Evolutionary conservation across 148 eudicot species (phyloP).

Genomic region (Rhododendron mucronatum): DNA sequence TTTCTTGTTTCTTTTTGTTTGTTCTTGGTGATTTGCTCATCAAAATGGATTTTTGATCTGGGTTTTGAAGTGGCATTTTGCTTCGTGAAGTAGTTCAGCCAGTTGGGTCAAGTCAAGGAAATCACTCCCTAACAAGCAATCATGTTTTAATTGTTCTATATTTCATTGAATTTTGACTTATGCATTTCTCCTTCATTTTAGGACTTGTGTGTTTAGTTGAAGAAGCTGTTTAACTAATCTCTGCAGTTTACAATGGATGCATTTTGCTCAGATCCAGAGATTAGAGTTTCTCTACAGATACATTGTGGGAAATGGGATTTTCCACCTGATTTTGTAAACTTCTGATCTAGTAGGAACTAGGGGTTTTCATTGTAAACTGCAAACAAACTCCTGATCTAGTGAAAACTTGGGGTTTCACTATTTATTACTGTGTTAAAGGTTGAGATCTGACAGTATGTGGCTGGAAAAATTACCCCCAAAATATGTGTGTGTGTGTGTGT

Average conservation of each 20-base stretch:
- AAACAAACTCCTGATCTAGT: neutral
- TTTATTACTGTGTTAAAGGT: neutral
- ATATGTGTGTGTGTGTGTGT: no score
- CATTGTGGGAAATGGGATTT: neutral
- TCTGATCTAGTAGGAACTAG: neutral
- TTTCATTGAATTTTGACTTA: neutral
- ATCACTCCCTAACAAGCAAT: neutral
- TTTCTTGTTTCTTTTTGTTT: neutral
- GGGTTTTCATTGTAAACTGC: neutral
- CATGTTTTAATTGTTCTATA: neutral
- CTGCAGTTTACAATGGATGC: neutral
- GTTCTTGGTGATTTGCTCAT: neutral
- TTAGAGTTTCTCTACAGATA: neutral
- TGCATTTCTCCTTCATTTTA: neutral
- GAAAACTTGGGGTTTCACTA: neutral
- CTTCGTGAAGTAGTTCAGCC: neutral
- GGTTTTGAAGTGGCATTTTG: neutral
- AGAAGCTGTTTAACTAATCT: neutral
- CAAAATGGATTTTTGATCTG: constrained; percentile 13
- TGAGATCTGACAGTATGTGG: neutral
- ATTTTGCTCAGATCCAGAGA: neutral
- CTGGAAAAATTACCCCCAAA: neutral
- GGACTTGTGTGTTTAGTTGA: neutral
- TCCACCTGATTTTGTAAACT: neutral
- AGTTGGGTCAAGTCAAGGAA: neutral